Evolutionary conservation across 495 filamentous ascomycete genomes (phyloP), one percentile per base, ranked within the genome.

Genomic region (Penicillium roqueforti): DNA sequence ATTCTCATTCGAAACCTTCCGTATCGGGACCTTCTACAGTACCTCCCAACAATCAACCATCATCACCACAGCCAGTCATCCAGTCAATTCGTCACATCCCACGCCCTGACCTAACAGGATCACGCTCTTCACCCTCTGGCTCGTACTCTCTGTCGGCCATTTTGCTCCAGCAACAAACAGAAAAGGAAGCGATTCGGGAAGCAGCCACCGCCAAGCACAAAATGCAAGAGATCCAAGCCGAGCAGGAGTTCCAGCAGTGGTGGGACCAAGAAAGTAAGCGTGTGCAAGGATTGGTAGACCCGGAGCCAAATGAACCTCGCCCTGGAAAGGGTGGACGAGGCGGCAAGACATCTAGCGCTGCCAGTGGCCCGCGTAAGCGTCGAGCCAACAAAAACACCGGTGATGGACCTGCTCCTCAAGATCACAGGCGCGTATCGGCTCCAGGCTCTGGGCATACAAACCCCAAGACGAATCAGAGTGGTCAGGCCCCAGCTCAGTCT

Each of bases 241-340:
- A 98, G 67, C 93, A 98, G 67, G 89, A 91, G 31, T 98, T 98
- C 69, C 88, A 96, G 67, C 85, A 92, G 64, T 98, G 95, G 93
- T 98, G 93, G 93, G 92, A 97, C 57, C 82, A 86, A 51, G 93
- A 98, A 66, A 91, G 87, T 65, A 80, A 81, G 58, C 80, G 87
- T 43, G 73, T 88, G 4, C 77, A 73, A 60, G 84, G 85, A 42
- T 78, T 89, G n/a, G 36, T 62, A 23, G 64, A 65, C 36, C 85
- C 87, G 14, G 86, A 85, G 48, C 72, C 72, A 11, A 74, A 68
- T 1, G 46, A 53, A 43, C 60, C 69, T 55, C 47, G 62, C 22
- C 60, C 38, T 37, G 64, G 61, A 19, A 66, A 63, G 58, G 59
- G 47, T 19, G 68, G 68, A 34, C 65, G 67, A 47, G 67, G 61